Evolutionary conservation across 495 filamentous ascomycete genomes (phyloP), one percentile per base, ranked within the genome.

Genomic region (Penicillium subrubescens): DNA sequence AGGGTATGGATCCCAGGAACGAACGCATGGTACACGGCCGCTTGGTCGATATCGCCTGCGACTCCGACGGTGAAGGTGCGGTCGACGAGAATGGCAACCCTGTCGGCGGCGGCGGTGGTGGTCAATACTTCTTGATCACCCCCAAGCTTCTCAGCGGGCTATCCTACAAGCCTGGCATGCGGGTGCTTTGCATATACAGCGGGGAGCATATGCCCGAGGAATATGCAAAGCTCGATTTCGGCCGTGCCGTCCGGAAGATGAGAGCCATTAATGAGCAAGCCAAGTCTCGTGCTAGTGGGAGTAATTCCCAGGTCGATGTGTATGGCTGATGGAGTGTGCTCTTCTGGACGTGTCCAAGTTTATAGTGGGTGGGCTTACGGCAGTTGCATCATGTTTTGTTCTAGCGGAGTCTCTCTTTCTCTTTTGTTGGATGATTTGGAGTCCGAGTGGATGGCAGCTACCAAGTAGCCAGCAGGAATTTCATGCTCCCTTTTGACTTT

Each of bases 1-100:
- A 99, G 80, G 95, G 95, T 64, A 99, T 99, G 95, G 95, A 99
- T 77, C 94, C 96, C 25, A 87, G 96, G 50, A 99, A 99, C 77
- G 95, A 99, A 79, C 88, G 95, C 48, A 93, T 97, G 84, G 96
- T 98, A 14, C 95, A 99, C 77, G 92, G 92, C 70, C 89, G 96
- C 57, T 92, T 99, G 89, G 93, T 97, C 2, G 92, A 94, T 71
- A 95, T 96, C 73, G 94, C 94, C 48, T 97, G 94, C 67, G 82
- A 72, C 12, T 66, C 73, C 17, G 67, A 64, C 51, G 58, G 50
- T 14, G 33, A 61, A 27, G 62, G 59, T 29, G 67, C 67, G 14
- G 55, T 52, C 11, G 67, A 67, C 52, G 71, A 74, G 31, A 60
- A 68, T 3, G 65, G 63, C 12, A 63, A 71, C 39, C 33, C 63